These are phyloP conservation scores for Penicillium parvum DNA, from an alignment of 495 filamentous ascomycete genomes.

Conservation along the genomic window DNA sequence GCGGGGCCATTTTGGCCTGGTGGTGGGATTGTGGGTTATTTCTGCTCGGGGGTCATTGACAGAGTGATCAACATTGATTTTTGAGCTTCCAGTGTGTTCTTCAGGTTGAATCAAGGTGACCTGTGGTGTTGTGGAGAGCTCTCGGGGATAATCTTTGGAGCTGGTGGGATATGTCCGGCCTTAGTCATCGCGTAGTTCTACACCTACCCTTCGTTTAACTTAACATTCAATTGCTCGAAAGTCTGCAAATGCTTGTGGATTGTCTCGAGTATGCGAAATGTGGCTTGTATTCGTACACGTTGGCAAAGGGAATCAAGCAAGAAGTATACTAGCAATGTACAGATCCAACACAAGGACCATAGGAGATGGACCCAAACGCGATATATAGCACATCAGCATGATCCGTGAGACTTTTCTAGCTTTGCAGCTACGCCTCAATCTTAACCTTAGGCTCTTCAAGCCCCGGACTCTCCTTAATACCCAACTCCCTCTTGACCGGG, in stretches of 20 bases:
- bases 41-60: too few species aligned
- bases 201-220: not conserved
- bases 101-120: too few species aligned
- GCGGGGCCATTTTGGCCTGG: conserved; percentile 14
- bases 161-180: conserved; percentile 2
- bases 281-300: not conserved
- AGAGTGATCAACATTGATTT: too few species aligned
- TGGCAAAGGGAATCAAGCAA: too few species aligned
- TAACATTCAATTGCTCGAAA: too few species aligned
- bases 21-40: not conserved
- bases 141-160: conserved; percentile 9
- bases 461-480: conserved; percentile 36
- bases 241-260: too few species aligned
- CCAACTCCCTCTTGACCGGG: conserved; percentile 48
- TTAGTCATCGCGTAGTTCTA: conserved; percentile 26
- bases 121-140: conserved; percentile 4
- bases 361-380: too few species aligned
- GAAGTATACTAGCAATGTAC: too few species aligned
- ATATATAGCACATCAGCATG: too few species aligned
- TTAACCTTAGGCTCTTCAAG: conserved; percentile 33
- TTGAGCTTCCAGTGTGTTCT: too few species aligned
- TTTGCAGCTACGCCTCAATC: conserved; percentile 17
- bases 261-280: not conserved
- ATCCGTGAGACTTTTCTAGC: too few species aligned
- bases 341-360: too few species aligned